phyloP scores from a whole-genome alignment of 257 asterid species.

The Cruciata laevipes region DNA sequence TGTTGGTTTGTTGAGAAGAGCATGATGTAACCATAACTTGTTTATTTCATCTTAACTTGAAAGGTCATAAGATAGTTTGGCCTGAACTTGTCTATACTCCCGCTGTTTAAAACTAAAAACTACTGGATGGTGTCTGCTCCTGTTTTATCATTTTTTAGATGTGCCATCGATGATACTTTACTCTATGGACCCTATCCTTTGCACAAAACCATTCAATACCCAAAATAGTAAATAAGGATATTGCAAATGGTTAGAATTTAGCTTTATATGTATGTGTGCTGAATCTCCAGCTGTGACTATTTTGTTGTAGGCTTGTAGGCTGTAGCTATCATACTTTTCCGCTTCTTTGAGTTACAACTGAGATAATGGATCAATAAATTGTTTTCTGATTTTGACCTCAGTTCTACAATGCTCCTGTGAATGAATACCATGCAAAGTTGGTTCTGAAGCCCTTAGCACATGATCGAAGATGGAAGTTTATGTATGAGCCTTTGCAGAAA shows the following conservation, averaged over 20 bases:
- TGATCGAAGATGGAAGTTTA: slow-evolving; percentile 77
- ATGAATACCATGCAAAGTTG: slow-evolving; percentile 82
- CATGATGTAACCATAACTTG: background rate
- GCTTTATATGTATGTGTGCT: too few species aligned
- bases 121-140: background rate
- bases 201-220: background rate
- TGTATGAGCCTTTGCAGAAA: slow-evolving; percentile 78
- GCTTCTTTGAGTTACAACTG: background rate
- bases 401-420: slow-evolving; percentile 81
- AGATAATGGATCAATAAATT: background rate
- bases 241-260: background rate
- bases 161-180: background rate
- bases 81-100: background rate
- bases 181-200: background rate
- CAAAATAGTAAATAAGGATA: background rate
- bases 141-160: background rate
- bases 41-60: background rate
- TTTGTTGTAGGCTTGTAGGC: background rate
- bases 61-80: background rate
- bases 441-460: slow-evolving; percentile 83
- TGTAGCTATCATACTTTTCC: background rate
- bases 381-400: slow-evolving; percentile 18
- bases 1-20: background rate
- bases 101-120: background rate
- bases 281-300: background rate